Percentiles rank a stretch among this genome's conserved stretches.
Evolutionary conservation across 352 stramenopile genomes (phyloP).

Genomic region (Elongisporangium undulatum): DNA sequence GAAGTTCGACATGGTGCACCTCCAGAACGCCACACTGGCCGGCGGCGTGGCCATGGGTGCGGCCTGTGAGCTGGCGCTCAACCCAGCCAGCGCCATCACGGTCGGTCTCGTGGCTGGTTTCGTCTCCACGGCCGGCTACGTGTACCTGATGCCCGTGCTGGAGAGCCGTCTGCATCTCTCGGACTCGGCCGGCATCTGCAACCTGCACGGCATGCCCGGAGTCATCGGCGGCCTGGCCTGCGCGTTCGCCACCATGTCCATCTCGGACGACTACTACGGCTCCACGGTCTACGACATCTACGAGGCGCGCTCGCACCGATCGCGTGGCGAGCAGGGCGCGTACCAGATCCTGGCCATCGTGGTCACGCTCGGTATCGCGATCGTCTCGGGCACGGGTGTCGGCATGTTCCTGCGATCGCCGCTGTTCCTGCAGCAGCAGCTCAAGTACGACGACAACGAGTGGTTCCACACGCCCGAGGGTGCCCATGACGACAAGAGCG

Average conservation of each 20-base stretch:
- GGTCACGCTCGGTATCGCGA: constrained; percentile 33
- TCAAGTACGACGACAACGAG: constrained; percentile 64
- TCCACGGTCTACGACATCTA: constrained; percentile 40
- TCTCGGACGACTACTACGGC: constrained; percentile 51
- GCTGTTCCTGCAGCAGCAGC: constrained; percentile 47
- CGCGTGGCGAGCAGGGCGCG: constrained; percentile 32
- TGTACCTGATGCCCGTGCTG: constrained; percentile 33
- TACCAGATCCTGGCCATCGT: constrained; percentile 60
- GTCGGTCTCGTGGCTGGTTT: constrained; percentile 49
- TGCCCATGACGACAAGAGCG: constrained; percentile 1
- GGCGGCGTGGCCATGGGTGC: constrained; percentile 80
- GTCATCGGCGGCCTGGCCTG: constrained; percentile 56
- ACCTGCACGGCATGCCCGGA: constrained; percentile 77
- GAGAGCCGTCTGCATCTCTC: constrained; percentile 38
- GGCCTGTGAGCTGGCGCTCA: constrained; percentile 65
- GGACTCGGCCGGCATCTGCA: constrained; percentile 61
- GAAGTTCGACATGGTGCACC: constrained; percentile 82
- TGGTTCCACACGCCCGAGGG: constrained; percentile 55
- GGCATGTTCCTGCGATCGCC: constrained; percentile 39
- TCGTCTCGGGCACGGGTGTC: constrained; percentile 22
- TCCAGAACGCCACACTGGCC: constrained; percentile 83
- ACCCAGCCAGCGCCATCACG: constrained; percentile 45
- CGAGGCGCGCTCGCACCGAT: constrained; percentile 36
- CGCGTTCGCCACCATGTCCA: constrained; percentile 41
- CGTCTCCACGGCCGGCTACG: constrained; percentile 41